Evolutionary conservation across 2,329 filamentous ascomycete species (phyloP).

Genomic region (Chrysoporthe austroafricana): DNA sequence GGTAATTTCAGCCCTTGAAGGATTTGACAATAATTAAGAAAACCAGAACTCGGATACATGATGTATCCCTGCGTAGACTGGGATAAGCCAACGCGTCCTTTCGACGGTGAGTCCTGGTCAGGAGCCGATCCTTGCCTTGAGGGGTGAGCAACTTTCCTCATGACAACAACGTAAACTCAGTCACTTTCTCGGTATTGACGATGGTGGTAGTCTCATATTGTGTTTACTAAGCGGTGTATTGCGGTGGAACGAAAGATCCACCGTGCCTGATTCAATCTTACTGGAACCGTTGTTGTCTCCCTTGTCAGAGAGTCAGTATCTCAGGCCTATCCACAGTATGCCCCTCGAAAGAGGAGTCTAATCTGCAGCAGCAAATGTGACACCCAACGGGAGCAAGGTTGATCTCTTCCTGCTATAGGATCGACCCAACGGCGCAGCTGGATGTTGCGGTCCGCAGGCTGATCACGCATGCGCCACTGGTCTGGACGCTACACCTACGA

Average conservation of each 20-base stretch:
- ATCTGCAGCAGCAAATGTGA: too few species aligned
- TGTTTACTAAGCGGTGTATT: background rate
- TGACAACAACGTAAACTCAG: background rate
- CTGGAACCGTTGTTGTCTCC: background rate
- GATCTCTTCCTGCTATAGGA: too few species aligned
- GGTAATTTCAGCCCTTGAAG: too few species aligned
- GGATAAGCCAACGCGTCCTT: background rate
- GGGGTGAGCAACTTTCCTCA: background rate
- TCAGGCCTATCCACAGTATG: background rate
- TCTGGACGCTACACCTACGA: too few species aligned
- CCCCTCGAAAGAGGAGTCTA: too few species aligned
- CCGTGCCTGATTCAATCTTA: background rate
- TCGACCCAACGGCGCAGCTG: too few species aligned
- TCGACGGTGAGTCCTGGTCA: background rate
- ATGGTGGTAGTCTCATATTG: background rate
- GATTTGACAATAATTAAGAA: too few species aligned
- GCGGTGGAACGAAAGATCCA: background rate
- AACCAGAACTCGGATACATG: too few species aligned
- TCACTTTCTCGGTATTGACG: background rate
- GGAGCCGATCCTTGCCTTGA: background rate
- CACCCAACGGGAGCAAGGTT: too few species aligned
- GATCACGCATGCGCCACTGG: too few species aligned
- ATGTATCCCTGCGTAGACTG: too few species aligned
- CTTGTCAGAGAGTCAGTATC: background rate
- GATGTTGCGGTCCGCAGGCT: too few species aligned